These are phyloP conservation scores for Eucalyptus curtisii DNA, from an alignment of 345 rosid genomes.

Conservation along the genomic window DNA sequence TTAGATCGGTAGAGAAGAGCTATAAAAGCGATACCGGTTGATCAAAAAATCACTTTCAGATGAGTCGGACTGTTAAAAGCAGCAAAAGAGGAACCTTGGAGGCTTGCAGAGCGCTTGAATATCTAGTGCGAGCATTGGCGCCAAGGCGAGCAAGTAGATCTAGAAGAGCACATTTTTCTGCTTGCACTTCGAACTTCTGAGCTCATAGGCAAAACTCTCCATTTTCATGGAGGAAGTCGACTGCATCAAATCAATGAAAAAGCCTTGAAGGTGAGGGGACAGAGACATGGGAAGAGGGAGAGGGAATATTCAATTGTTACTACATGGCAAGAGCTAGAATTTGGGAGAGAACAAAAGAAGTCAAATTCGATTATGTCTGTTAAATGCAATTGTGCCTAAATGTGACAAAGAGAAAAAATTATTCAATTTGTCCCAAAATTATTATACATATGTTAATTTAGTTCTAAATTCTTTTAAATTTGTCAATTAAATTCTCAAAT, in stretches of 20 bases:
- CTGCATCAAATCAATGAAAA: background rate
- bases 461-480: background rate
- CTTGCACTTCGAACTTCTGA: background rate
- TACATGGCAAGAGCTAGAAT: background rate
- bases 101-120: background rate
- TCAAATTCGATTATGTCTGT: background rate
- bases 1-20: background rate
- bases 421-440: background rate
- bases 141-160: background rate
- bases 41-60: background rate
- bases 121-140: background rate
- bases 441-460: background rate
- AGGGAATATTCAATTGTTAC: background rate
- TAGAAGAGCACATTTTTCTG: background rate
- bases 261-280: background rate
- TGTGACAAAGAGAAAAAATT: background rate
- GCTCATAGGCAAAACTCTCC: background rate
- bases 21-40: background rate
- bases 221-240: background rate
- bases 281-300: background rate
- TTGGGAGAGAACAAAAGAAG: background rate
- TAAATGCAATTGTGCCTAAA: background rate
- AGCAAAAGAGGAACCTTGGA: background rate
- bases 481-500: fast-evolving
- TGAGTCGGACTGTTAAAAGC: background rate